Evolutionary conservation across 805 yeast species (phyloP).

Genomic region (Candida endomychidarum): DNA sequence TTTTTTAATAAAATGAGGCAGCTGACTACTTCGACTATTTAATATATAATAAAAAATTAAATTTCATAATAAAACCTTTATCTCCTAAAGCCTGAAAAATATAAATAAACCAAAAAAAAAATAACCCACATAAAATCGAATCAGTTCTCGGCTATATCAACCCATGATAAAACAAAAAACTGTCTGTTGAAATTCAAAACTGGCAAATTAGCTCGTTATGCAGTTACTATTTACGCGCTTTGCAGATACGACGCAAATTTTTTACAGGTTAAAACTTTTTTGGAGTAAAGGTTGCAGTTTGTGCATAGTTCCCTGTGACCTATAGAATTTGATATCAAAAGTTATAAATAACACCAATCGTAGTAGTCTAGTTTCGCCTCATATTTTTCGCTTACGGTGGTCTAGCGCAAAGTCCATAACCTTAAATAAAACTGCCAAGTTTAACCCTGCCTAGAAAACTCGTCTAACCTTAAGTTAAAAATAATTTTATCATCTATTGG

Average conservation of each 20-base stretch:
- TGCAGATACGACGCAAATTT: slow-evolving; percentile 3
- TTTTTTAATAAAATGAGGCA: no score
- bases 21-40: no score
- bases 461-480: slow-evolving; percentile 3
- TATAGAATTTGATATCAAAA: not conserved
- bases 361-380: slow-evolving; percentile 1
- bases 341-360: not conserved
- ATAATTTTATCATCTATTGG: not conserved
- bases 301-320: not conserved
- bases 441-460: slow-evolving; percentile 1
- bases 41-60: not conserved
- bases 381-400: slow-evolving; percentile 2
- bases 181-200: slow-evolving; percentile 4
- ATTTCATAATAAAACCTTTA: slow-evolving; percentile 5
- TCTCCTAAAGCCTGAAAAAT: slow-evolving; percentile 5
- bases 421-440: not conserved
- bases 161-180: not conserved
- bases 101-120: slow-evolving; percentile 1
- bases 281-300: not conserved
- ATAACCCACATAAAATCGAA: slow-evolving; percentile 1
- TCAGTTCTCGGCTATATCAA: not conserved
- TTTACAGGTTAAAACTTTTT: not conserved
- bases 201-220: not conserved
- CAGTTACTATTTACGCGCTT: slow-evolving; percentile 2
- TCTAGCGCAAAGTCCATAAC: not conserved